Base-by-base conservation (phyloP, 805 yeast genomes). In the Candida oleophila region DNA sequence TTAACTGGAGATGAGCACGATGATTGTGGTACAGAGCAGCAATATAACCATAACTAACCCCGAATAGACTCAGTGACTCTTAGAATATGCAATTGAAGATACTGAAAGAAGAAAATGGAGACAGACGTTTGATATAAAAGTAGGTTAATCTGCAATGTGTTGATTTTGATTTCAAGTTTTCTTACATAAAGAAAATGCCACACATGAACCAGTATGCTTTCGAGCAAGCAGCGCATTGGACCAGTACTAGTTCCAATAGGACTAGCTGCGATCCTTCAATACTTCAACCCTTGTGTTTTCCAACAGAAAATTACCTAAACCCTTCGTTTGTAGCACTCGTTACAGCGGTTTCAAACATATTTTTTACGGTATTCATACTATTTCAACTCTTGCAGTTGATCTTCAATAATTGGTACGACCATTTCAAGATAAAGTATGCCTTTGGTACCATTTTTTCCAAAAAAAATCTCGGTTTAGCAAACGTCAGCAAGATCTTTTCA, bases 261-360 rank as follows among this genome's bases (percentile, higher is more conserved):
- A 25, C 30, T 25, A 25, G 5, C 30, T 25, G 30, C 11, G 11
- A 25, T 25, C 78, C 89, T 77, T 48, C 87, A 15, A 38, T 41
- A 5, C 21, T 32, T 15, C 25, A 18, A 8, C 69, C 67, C 3
- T 57, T 66, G 33, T 58, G 53, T 37, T 46, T 57, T 46, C 57
- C 62, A 4, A 16, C 41, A 32, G 50, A 51, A 15, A 65, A 65
- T 48, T 51, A 33, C 32, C 43, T 37, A 16, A 41, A 66, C 48
- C 71, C 71, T 2, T 61, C 66, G 44, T 66, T 67, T 45, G 41
- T 65, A 20, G 46, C 52, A 15, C 51, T 50, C 28, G 49, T 57
- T 4, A 45, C 45, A 5, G 38, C 44, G 2, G 30, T 30, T 0
- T 3, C 43, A 1, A 44, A 33, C 19, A 33, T 44, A 19, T 20